Percentiles rank a stretch among this genome's conserved stretches.
Evolutionary conservation across 306 rosid genomes (phyloP).

Genomic region (Trifolium dubium): DNA sequence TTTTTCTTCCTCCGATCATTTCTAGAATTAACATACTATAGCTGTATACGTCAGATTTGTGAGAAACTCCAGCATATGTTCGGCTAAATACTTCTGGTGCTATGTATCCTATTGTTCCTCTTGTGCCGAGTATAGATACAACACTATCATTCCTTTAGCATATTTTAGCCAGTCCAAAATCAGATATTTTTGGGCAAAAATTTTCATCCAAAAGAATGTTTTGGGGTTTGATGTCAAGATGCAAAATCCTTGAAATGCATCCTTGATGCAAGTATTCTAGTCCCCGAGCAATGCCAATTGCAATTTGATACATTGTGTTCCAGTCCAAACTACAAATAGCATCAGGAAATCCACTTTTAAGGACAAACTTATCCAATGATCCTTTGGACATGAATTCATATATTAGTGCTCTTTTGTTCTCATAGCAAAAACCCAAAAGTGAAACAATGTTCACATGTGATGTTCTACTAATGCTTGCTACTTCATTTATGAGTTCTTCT

Average conservation of each 20-base stretch:
- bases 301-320: conserved; percentile 29
- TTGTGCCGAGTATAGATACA: conserved; percentile 27
- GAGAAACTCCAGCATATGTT: conserved; percentile 4
- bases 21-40: conserved; percentile 31
- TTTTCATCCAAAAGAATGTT: conserved; percentile 12
- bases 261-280: conserved; percentile 51
- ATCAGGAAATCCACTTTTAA: neutral
- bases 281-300: conserved; percentile 34
- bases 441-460: conserved; percentile 42
- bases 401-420: conserved; percentile 43
- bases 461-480: conserved; percentile 49
- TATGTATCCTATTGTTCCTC: neutral
- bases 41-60: neutral
- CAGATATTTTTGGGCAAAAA: conserved; percentile 37
- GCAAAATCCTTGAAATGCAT: neutral
- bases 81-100: conserved; percentile 19
- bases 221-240: conserved; percentile 28
- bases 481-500: conserved; percentile 55
- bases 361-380: conserved; percentile 47
- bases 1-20: conserved; percentile 48
- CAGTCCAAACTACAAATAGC: neutral
- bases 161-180: conserved; percentile 46
- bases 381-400: conserved; percentile 56
- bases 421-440: conserved; percentile 42
- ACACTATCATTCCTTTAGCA: conserved; percentile 44